Evolutionary conservation across 148 eudicot genomes (phyloP).

Genomic region (Hydrangea macrophylla): DNA sequence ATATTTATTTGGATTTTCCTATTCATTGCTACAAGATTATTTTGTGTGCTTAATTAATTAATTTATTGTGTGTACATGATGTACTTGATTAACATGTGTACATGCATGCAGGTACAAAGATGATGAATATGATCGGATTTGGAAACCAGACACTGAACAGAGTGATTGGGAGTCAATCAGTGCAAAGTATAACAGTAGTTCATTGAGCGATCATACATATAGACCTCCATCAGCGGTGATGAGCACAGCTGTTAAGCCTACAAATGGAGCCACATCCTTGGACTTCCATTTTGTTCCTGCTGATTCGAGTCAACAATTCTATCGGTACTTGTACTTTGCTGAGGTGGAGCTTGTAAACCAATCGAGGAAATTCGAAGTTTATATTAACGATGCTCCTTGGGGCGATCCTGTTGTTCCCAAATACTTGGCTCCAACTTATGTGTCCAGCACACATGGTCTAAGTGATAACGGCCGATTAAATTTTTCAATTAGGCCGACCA

Average conservation of each 20-base stretch:
- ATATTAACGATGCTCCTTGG: constrained; percentile 19
- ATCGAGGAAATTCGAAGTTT: constrained; percentile 32
- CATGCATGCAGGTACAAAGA: constrained; percentile 31
- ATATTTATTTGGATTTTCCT: no score
- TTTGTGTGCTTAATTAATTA: no score
- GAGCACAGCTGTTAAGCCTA: constrained; percentile 22
- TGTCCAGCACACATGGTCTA: background rate
- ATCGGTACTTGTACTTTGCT: constrained; percentile 35
- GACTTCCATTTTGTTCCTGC: background rate
- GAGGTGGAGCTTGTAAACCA: constrained; percentile 22
- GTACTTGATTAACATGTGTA: background rate
- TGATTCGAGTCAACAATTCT: constrained; percentile 7
- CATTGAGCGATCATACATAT: background rate
- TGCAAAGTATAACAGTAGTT: background rate
- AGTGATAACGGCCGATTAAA: background rate
- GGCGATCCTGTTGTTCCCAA: constrained; percentile 16
- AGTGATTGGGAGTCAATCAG: background rate
- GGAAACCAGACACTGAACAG: constrained; percentile 6
- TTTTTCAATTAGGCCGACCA: background rate
- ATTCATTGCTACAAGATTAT: no score
- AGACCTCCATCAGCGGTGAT: constrained; percentile 25
- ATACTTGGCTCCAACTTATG: constrained; percentile 9
- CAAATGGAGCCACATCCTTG: background rate
- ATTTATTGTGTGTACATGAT: no score
- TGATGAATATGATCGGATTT: constrained; percentile 40